phyloP scores from a whole-genome alignment of 2,329 filamentous ascomycete species.

The Nigrospora sphaerica region DNA sequence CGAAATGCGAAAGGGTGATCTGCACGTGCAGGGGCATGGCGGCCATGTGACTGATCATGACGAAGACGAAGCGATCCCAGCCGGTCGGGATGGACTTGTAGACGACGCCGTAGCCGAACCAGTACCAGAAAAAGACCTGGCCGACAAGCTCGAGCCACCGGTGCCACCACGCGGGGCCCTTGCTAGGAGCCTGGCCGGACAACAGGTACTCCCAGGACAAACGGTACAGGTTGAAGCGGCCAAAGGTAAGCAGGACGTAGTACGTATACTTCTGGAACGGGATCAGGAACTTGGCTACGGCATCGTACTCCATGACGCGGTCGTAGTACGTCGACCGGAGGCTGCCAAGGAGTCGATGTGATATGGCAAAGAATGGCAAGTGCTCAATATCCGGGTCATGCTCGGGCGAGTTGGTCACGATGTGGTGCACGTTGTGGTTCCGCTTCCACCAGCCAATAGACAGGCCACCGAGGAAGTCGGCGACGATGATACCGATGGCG shows the following conservation, averaged over 20 bases:
- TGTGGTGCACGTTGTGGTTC: slow-evolving; percentile 94
- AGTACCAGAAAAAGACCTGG: slow-evolving; percentile 75
- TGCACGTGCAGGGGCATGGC: slow-evolving; percentile 81
- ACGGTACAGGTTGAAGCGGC: slow-evolving; percentile 80
- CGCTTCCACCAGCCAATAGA: slow-evolving; percentile 96
- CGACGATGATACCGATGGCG: slow-evolving; percentile 81
- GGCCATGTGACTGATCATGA: slow-evolving; percentile 74
- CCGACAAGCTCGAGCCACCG: slow-evolving; percentile 72
- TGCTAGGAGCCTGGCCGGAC: slow-evolving; percentile 60
- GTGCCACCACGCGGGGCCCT: slow-evolving; percentile 77
- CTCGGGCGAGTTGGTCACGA: slow-evolving; percentile 90
- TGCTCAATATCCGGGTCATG: slow-evolving; percentile 95
- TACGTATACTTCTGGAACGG: slow-evolving; percentile 76
- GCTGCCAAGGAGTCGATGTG: slow-evolving; percentile 68
- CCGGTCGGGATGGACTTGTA: slow-evolving; percentile 66
- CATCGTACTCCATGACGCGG: slow-evolving; percentile 70
- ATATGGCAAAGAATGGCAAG: slow-evolving; percentile 82
- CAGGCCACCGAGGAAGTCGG: slow-evolving; percentile 81
- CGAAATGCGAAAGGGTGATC: slow-evolving; percentile 87
- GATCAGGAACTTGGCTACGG: slow-evolving; percentile 61
- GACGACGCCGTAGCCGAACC: slow-evolving; percentile 78
- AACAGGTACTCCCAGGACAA: slow-evolving; percentile 75
- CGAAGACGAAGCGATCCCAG: slow-evolving; percentile 63
- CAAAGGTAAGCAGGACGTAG: slow-evolving; percentile 73
- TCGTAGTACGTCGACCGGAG: slow-evolving; percentile 80